phyloP scores from a whole-genome alignment of 192 early-diverging fungal genomes.

The Podila clonocystis region DNA sequence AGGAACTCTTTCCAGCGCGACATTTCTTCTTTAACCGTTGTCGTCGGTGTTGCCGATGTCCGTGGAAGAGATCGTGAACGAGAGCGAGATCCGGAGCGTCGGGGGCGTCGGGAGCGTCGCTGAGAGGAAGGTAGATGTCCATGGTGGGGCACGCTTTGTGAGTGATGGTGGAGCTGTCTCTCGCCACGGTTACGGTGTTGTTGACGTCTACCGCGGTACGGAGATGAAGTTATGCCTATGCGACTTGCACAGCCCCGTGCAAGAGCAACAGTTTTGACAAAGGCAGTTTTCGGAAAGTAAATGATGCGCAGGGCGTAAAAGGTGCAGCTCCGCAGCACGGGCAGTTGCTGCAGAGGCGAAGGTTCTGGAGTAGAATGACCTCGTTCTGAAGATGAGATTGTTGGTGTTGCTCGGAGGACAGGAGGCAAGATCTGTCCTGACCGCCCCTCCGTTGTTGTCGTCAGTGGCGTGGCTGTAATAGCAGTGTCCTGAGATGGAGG shows the following conservation, averaged over 20 bases:
- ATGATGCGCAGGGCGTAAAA: background rate
- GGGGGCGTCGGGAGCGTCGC: too few relatives aligned
- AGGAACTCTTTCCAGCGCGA: background rate
- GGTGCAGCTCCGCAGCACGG: background rate
- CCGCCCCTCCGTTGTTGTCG: background rate
- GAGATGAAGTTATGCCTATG: background rate
- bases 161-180: too few relatives aligned
- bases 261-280: background rate
- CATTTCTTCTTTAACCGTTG: too few relatives aligned
- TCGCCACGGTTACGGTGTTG: background rate
- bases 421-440: too few relatives aligned
- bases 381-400: background rate
- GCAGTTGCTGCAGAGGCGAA: background rate
- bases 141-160: too few relatives aligned
- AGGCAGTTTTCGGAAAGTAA: background rate
- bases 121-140: too few relatives aligned
- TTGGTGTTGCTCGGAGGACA: background rate
- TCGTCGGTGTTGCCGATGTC: background rate
- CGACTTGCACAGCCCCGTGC: background rate
- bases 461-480: background rate
- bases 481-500: background rate
- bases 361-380: background rate
- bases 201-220: background rate
- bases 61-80: background rate
- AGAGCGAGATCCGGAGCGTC: background rate